A percentile compares a stretch with the other conserved stretches of the same genome.
Conservation (phyloP, 2,329 filamentous ascomycete species). For the Fusarium oxysporum region DNA sequence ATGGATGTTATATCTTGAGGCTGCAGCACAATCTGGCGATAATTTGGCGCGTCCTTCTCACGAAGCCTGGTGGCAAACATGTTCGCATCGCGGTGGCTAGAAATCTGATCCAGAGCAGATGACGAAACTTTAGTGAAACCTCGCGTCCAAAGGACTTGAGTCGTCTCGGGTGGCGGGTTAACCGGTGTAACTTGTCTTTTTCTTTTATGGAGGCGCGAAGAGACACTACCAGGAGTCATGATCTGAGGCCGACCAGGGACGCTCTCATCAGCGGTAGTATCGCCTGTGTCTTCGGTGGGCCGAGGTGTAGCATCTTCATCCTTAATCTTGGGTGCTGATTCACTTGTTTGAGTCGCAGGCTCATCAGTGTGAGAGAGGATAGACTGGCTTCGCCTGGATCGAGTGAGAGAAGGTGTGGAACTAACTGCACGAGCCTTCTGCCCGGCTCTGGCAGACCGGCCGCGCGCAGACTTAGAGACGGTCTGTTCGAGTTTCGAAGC, state of each 20-base stretch:
- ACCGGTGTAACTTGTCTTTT: slow-evolving; percentile 66
- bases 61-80: slow-evolving; percentile 83
- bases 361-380: slow-evolving; percentile 62
- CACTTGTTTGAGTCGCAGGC: slow-evolving; percentile 56
- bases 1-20: slow-evolving; percentile 84
- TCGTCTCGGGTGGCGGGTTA: slow-evolving; percentile 65
- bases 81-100: slow-evolving; percentile 80
- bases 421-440: slow-evolving; percentile 52
- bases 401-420: slow-evolving; percentile 51
- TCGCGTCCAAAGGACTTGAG: slow-evolving; percentile 79
- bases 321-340: slow-evolving; percentile 62
- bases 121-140: slow-evolving; percentile 79
- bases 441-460: slow-evolving; percentile 52
- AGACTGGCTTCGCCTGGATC: slow-evolving; percentile 59
- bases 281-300: slow-evolving; percentile 65
- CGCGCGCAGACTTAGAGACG: slow-evolving; percentile 43
- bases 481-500: slow-evolving; percentile 40
- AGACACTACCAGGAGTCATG: slow-evolving; percentile 53
- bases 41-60: slow-evolving; percentile 80
- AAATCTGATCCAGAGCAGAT: slow-evolving; percentile 80
- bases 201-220: slow-evolving; percentile 61
- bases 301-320: slow-evolving; percentile 68
- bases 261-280: slow-evolving; percentile 67
- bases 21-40: slow-evolving; percentile 77
- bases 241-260: slow-evolving; percentile 54